Evolutionary conservation across 768 basidiomycete genomes (phyloP), one percentile per base, ranked within the genome.

Genomic region (Myochromella boudieri): DNA sequence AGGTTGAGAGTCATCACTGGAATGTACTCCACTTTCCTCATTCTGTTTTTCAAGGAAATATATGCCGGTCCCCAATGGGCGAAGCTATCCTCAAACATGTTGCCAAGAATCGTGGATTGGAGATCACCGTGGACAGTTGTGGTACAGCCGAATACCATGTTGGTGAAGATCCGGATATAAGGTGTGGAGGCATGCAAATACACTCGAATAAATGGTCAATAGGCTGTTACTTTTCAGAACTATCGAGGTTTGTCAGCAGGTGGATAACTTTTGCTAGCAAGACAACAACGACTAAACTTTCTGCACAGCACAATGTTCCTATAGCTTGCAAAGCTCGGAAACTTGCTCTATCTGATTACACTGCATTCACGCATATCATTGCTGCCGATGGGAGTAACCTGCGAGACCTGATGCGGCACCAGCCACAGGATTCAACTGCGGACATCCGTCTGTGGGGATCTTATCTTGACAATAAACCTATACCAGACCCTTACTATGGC

Each of bases 51-150:
- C 8, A 52, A 75, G 88, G 88, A 10, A 91, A 91, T 61, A 91
- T 91, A 48, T 91, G 91, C 61, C 84, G 93, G 26, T 92, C 90
- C 18, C 92, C 93, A 0, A 91, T 95, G 82, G 93, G 91, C 24
- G 91, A 94, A 68, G 93, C 91, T 2, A 88, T 95, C 18, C 74
- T 95, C 24, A 74, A 69, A 49, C 75, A 90, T 44, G 76, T 82
- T 47, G 88, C 87, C 7, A 66, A 72, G 39, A 75, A 82, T 56
- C 81, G 87, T 26, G 81, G 81, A 10, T 59, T 90, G 31, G 76
- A 84, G 39, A 73, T 94, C 51, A 58, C 64, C 10, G 86, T 94
- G 24, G 91, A 94, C 56, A 91, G 89, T 41, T 87, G 86, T 55
- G 92, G 92, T 1, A 95, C 91, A 1, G 83, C 81, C 8, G 85